A percentile compares a stretch with the other conserved stretches of the same genome.
Evolutionary conservation across 495 filamentous ascomycete species (phyloP).

Genomic region (Penicillium argentinense): DNA sequence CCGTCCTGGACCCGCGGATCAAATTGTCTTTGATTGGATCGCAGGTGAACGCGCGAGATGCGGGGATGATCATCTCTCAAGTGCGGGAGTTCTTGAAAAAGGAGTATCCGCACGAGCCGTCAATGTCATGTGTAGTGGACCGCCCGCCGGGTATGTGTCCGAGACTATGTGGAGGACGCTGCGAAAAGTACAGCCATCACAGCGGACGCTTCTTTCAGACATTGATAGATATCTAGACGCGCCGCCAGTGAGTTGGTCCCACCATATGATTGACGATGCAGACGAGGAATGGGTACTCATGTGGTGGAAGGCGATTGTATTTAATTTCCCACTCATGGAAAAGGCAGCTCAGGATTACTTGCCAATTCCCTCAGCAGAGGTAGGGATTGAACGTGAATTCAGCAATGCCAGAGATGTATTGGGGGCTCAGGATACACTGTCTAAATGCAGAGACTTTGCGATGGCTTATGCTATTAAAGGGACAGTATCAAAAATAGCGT

Average conservation of each 20-base stretch:
- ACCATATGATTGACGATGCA: slow-evolving; percentile 13
- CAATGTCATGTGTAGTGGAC: slow-evolving; percentile 2
- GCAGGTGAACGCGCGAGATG: slow-evolving; percentile 7
- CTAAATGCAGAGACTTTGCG: slow-evolving; percentile 16
- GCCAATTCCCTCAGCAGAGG: slow-evolving; percentile 12
- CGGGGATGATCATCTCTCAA: slow-evolving; percentile 9
- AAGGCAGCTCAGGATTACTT: slow-evolving; percentile 16
- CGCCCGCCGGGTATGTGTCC: slow-evolving; percentile 9
- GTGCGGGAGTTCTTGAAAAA: slow-evolving; percentile 9
- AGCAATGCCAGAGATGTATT: slow-evolving; percentile 17
- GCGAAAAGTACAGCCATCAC: slow-evolving; percentile 11
- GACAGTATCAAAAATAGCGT: slow-evolving; percentile 4
- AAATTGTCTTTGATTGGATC: slow-evolving; percentile 12
- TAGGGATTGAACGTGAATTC: slow-evolving; percentile 14
- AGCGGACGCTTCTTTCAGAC: slow-evolving; percentile 7
- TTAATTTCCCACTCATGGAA: slow-evolving; percentile 16
- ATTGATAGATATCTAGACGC: slow-evolving; percentile 15
- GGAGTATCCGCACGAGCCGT: slow-evolving; percentile 9
- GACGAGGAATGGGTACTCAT: slow-evolving; percentile 14
- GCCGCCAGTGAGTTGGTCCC: slow-evolving; percentile 13
- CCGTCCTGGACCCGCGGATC: slow-evolving; percentile 8
- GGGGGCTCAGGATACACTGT: slow-evolving; percentile 11
- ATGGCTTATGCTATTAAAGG: slow-evolving; percentile 15
- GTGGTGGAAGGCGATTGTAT: slow-evolving; percentile 14
- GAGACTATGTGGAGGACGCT: slow-evolving; percentile 11